phyloP scores from a whole-genome alignment of 2,329 filamentous ascomycete genomes.

The Escovopsis weberi region DNA sequence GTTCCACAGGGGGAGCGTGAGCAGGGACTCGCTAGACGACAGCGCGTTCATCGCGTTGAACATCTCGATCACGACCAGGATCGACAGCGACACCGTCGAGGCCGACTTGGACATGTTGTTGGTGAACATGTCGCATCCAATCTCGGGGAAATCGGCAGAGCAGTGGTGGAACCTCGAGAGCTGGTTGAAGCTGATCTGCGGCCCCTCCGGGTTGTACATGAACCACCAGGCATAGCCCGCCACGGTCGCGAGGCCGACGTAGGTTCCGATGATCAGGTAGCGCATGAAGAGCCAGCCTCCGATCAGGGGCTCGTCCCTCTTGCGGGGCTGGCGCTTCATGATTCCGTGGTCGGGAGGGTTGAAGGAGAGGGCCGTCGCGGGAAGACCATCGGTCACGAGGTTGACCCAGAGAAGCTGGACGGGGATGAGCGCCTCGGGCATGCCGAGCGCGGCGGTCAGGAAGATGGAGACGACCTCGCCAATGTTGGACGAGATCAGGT shows the following conservation, averaged over 20 bases:
- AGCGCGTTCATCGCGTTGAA: conserved; percentile 97
- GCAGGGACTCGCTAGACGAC: conserved; percentile 82
- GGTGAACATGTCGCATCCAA: conserved; percentile 84
- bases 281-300: conserved; percentile 95
- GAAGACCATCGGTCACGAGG: conserved; percentile 90
- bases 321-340: conserved; percentile 83
- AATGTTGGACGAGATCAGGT: conserved; percentile 97
- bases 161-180: conserved; percentile 90
- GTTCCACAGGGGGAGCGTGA: conserved; percentile 91
- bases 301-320: conserved; percentile 84
- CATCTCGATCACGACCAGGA: conserved; percentile 97
- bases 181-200: conserved; percentile 83
- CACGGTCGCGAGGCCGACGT: conserved; percentile 89
- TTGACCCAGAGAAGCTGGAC: conserved; percentile 99
- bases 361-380: conserved; percentile 91
- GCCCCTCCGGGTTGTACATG: conserved; percentile 84
- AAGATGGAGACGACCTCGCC: conserved; percentile 99
- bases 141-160: conserved; percentile 68
- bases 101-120: conserved; percentile 78
- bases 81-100: conserved; percentile 83
- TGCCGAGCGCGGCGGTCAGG: conserved; percentile 85
- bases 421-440: conserved; percentile 94
- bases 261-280: conserved; percentile 90
- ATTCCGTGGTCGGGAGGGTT: conserved; percentile 98
- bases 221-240: conserved; percentile 99